Percentiles rank a stretch among this genome's conserved stretches.
These are phyloP conservation scores for Colletotrichum acutatum DNA, from an alignment of 2,329 filamentous ascomycete genomes.

Conservation along the genomic window DNA sequence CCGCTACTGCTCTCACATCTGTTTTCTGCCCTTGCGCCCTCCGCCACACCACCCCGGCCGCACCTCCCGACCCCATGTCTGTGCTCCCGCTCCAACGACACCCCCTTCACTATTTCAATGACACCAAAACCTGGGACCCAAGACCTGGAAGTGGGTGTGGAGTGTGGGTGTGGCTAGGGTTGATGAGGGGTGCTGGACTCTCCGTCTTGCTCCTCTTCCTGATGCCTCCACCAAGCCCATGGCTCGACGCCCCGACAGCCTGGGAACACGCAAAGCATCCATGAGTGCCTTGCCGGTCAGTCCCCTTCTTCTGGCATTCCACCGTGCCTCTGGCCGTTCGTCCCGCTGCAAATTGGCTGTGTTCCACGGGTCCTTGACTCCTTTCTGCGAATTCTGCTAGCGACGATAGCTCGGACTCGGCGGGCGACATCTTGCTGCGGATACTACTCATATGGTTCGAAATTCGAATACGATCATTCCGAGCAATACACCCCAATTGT, in stretches of 20 bases:
- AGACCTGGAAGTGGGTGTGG: slow-evolving; percentile 20
- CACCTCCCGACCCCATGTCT: slow-evolving; percentile 25
- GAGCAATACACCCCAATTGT: neutral
- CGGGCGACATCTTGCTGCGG: neutral
- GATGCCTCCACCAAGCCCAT: slow-evolving; percentile 14
- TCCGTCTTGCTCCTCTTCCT: neutral
- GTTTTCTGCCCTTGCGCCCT: neutral
- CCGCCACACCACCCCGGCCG: slow-evolving; percentile 1
- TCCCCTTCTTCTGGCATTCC: neutral
- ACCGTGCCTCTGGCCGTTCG: neutral
- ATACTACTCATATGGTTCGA: neutral
- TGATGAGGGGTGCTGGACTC: slow-evolving; percentile 21
- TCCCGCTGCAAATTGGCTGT: slow-evolving; percentile 3
- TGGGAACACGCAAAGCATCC: slow-evolving; percentile 25
- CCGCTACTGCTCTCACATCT: neutral
- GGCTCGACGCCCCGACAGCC: slow-evolving; percentile 32
- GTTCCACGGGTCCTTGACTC: neutral
- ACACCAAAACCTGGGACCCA: neutral
- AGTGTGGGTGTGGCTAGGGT: neutral
- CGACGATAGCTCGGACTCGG: neutral
- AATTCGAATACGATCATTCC: neutral
- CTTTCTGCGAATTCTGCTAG: neutral
- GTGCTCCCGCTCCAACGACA: slow-evolving; percentile 29
- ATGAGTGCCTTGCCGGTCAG: slow-evolving; percentile 7
- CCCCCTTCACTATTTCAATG: neutral